Conservation (phyloP, 2,329 filamentous ascomycete genomes). For the Hymenoscyphus salicellus region DNA sequence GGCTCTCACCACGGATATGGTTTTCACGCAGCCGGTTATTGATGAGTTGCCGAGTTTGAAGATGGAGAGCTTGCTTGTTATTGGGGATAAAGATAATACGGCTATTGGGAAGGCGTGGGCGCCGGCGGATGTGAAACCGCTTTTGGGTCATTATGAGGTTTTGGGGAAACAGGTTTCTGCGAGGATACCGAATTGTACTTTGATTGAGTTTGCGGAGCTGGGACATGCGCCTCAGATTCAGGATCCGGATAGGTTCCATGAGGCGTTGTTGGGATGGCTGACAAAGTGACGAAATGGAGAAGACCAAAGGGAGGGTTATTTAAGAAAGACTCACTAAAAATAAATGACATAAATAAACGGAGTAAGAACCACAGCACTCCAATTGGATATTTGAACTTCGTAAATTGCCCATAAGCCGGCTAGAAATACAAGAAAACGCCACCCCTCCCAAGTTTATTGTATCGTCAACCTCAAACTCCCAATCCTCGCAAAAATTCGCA, state of each 20-base stretch:
- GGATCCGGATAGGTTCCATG: constrained; percentile 46
- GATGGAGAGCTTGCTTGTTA: constrained; percentile 47
- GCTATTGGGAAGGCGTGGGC: constrained; percentile 54
- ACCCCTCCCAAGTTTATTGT: no score
- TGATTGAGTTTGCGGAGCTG: constrained; percentile 47
- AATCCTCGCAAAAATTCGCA: no score
- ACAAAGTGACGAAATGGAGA: background rate
- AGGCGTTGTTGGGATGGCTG: constrained; percentile 47
- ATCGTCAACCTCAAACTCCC: no score
- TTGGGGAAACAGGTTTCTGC: constrained; percentile 46
- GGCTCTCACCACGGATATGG: constrained; percentile 52
- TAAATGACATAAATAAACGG: no score
- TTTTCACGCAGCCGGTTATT: constrained; percentile 51
- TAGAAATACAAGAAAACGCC: no score
- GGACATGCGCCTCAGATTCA: constrained; percentile 55
- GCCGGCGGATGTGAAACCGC: constrained; percentile 40
- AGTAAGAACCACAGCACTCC: no score
- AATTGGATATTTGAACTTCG: no score
- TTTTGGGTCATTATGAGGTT: constrained; percentile 48
- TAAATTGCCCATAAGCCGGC: no score
- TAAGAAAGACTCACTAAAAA: no score
- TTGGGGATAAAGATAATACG: constrained; percentile 52
- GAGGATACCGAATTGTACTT: constrained; percentile 44
- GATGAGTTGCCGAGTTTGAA: constrained; percentile 49
- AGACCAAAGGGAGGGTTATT: no score